Evolutionary conservation across 164 flowering plant species (phyloP).

Genomic region (Brasenia schreberi): DNA sequence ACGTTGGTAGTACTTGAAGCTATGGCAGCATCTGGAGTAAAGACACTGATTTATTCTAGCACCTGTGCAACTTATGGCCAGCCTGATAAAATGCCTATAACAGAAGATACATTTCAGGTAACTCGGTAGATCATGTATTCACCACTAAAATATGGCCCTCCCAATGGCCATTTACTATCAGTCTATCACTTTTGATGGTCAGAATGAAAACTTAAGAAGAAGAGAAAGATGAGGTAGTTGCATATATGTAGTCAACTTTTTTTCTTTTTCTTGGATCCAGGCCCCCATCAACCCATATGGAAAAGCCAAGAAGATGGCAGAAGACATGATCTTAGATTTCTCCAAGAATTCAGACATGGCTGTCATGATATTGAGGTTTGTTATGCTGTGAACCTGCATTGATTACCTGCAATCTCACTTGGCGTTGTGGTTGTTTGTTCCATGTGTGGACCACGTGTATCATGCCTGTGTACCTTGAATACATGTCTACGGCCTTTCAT

Average conservation of each 20-base stretch:
- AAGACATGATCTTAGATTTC: constrained; percentile 87
- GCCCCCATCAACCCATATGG: constrained; percentile 95
- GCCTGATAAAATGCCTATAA: constrained; percentile 92
- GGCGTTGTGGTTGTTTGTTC: too few species aligned
- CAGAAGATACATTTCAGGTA: constrained; percentile 95
- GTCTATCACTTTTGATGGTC: too few species aligned
- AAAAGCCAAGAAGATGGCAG: constrained; percentile 99
- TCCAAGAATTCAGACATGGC: constrained; percentile 85
- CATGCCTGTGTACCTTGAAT: too few species aligned
- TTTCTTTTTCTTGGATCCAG: constrained; percentile 21
- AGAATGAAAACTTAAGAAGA: too few species aligned
- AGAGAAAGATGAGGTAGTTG: not conserved
- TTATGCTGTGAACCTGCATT: not conserved
- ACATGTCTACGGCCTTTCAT: too few species aligned
- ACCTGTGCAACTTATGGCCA: constrained; percentile 86
- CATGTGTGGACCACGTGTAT: too few species aligned
- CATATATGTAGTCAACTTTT: not conserved
- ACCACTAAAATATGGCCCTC: not conserved
- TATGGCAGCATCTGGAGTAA: constrained; percentile 76
- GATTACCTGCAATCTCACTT: not conserved
- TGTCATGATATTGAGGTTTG: constrained; percentile 90
- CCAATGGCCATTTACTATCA: not conserved
- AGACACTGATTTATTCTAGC: constrained; percentile 80
- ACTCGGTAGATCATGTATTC: not conserved
- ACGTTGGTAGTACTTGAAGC: constrained; percentile 81